Evolutionary conservation across 371 early-diverging fungal genomes (phyloP).

Genomic region (Apophysomyces sp.): DNA sequence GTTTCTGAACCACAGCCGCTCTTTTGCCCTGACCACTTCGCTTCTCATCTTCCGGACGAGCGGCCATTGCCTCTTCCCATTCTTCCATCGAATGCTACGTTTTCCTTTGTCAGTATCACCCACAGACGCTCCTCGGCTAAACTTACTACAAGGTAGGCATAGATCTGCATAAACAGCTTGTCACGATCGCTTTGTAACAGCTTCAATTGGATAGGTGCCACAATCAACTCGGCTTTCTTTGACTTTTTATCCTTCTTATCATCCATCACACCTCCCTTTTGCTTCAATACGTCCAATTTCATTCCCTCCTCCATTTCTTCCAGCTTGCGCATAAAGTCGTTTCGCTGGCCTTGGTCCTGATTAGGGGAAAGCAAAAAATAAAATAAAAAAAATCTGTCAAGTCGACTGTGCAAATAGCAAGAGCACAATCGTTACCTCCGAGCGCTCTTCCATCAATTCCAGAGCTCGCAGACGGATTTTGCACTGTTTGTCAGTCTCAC

Average conservation of each 20-base stretch:
- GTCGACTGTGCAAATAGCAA: neutral
- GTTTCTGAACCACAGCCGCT: conserved; percentile 78
- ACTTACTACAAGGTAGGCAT: conserved; percentile 75
- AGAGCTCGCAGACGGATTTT: conserved; percentile 78
- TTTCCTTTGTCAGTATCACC: too few relatives aligned
- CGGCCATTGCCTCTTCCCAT: conserved; percentile 86
- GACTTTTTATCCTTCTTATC: conserved; percentile 39
- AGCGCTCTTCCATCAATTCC: conserved; percentile 85
- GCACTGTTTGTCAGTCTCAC: conserved; percentile 84
- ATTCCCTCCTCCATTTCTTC: conserved; percentile 86
- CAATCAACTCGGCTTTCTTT: conserved; percentile 38
- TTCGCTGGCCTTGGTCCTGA: conserved; percentile 73
- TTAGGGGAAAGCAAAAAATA: neutral
- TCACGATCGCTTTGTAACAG: conserved; percentile 79
- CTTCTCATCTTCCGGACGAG: conserved; percentile 75
- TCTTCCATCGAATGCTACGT: conserved; percentile 72
- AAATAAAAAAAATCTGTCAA: too few relatives aligned
- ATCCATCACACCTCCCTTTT: conserved; percentile 46
- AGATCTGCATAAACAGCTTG: conserved; percentile 70
- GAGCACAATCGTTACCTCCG: conserved; percentile 18
- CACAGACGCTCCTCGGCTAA: neutral
- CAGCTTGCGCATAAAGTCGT: conserved; percentile 85
- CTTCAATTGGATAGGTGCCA: conserved; percentile 47
- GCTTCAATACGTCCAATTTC: conserved; percentile 71
- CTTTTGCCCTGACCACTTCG: conserved; percentile 75